phyloP scores from a whole-genome alignment of 257 asterid genomes.

The Solanum virginianum region DNA sequence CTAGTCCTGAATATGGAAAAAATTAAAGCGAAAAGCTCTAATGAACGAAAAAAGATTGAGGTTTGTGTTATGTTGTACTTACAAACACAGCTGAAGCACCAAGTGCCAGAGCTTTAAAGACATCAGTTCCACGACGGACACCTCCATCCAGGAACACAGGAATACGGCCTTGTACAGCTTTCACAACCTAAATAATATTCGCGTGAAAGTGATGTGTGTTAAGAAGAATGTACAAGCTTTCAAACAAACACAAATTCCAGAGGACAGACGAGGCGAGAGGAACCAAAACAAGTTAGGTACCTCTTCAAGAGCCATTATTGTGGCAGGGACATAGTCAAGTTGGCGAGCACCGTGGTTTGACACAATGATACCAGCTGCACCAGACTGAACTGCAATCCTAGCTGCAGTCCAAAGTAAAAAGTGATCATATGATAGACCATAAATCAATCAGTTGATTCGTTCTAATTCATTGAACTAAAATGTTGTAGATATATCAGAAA shows the following conservation, averaged over 20 bases:
- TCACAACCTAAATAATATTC: conserved; percentile 52
- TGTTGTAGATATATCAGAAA: not conserved
- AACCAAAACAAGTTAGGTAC: conserved; percentile 10
- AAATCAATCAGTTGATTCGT: not conserved
- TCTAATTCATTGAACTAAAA: too few species aligned
- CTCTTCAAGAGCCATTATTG: conserved; percentile 87
- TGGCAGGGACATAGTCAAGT: conserved; percentile 88
- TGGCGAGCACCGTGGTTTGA: conserved; percentile 98
- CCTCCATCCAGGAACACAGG: conserved; percentile 98
- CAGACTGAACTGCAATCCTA: conserved; percentile 67
- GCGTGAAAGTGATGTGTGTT: not conserved
- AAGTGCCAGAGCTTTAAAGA: conserved; percentile 90
- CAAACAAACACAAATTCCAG: not conserved
- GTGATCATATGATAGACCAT: not conserved
- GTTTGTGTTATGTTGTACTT: conserved; percentile 20
- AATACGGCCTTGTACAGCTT: conserved; percentile 83
- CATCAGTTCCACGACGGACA: conserved; percentile 90
- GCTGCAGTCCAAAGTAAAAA: conserved; percentile 28
- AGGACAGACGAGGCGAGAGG: not conserved
- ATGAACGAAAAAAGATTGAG: not conserved
- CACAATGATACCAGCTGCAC: conserved; percentile 88
- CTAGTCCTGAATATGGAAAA: not conserved
- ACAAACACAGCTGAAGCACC: conserved; percentile 93
- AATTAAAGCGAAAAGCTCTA: not conserved
- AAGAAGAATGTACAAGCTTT: not conserved